These are phyloP conservation scores for Ogataea hybrid DNA, from an alignment of 1,139 yeast species.

Conservation along the genomic window DNA sequence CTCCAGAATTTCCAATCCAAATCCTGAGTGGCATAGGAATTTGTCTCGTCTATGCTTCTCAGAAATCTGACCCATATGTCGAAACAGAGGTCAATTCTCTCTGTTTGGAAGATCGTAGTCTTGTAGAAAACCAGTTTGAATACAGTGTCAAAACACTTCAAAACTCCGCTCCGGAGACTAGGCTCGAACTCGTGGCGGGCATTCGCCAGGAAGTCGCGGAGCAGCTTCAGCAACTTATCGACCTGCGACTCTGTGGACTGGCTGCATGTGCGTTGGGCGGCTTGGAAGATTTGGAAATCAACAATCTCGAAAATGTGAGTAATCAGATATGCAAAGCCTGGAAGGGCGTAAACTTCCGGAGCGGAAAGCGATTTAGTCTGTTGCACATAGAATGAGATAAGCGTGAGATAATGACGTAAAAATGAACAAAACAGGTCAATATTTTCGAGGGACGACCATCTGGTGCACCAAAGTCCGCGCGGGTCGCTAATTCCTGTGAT, in stretches of 20 bases:
- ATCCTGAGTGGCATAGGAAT: constrained; percentile 9
- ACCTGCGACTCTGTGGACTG: constrained; percentile 34
- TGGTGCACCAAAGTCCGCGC: constrained; percentile 65
- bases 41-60: constrained; percentile 24
- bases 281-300: constrained; percentile 26
- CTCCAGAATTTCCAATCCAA: constrained; percentile 82
- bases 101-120: constrained; percentile 44
- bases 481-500: constrained; percentile 58
- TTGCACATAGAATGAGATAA: constrained; percentile 22
- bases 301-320: constrained; percentile 37
- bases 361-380: constrained; percentile 15
- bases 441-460: constrained; percentile 53
- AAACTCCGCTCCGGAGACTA: constrained; percentile 20
- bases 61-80: constrained; percentile 47
- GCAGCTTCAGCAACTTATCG: constrained; percentile 37
- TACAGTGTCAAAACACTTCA: constrained; percentile 51
- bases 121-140: constrained; percentile 47
- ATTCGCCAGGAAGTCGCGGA: constrained; percentile 44
- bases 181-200: constrained; percentile 35
- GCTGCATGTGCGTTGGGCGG: constrained; percentile 8
- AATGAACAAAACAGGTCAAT: constrained; percentile 67
- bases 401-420: constrained; percentile 57
- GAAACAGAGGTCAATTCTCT: constrained; percentile 43
- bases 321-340: constrained; percentile 37
- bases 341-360: constrained; percentile 24